Evolutionary conservation across 2,329 filamentous ascomycete genomes (phyloP), one percentile per base, ranked within the genome.

Genomic region (Trichoderma simmonsii): DNA sequence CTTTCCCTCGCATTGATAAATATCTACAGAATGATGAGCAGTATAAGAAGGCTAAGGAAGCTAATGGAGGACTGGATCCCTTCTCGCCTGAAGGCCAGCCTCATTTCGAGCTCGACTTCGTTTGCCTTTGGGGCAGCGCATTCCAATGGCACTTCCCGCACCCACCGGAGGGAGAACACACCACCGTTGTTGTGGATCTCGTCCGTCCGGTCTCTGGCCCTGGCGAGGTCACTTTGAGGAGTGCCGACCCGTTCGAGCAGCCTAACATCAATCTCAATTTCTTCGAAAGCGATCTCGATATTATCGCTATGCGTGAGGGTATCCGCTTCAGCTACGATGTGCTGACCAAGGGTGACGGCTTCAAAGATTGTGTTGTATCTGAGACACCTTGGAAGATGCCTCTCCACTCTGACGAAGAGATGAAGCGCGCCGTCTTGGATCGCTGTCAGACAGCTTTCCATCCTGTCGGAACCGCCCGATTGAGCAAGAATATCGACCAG

Each of bases 311-410:
- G 79, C 85, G 87, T 28, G 87, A 90, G 77, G 88, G 88, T 26
- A 83, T 90, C n/a, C 82, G 87, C 14, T 88, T 83, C 76, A 81
- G 82, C 8, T 85, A 89, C 77, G 87, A 91, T 74, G 80, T 91
- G 18, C 75, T 91, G 3, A 87, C 81, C 51, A 86, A 84, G 8
- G 88, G 88, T 1, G 85, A 86, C 0, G 87, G 85, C 1, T 86
- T 91, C 79, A 88, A 82, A 76, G 86, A 88, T 65, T 82, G 88
- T 61, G 80, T 89, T 11, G 79, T 79, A 0, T 82, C 78, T 4
- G 86, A 88, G 68, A 91, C 90, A 75, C 89, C 89, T 0, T 90
- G 87, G 87, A 79, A 83, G 0, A 89, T 91, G 86, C 88, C 88
- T 0, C 82, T 86, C 2, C 76, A 86, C 12, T 83, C 83, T 1